Conservation (phyloP, 73 alveolate genomes). For the Tetrahymena borealis region DNA sequence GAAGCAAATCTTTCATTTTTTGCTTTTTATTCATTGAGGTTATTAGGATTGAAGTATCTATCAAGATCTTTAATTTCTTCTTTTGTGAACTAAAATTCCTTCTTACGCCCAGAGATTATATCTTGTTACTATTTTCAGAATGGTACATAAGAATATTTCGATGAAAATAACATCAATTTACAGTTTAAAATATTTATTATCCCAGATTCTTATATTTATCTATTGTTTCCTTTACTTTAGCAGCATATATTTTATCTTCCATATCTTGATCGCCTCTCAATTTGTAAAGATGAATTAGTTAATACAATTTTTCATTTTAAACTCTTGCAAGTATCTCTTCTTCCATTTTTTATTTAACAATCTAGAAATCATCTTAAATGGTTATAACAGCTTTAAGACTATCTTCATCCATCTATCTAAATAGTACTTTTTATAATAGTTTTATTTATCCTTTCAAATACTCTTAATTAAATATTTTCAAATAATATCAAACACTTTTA, state of each 20-base stretch:
- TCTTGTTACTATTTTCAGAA: neutral
- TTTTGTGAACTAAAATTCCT: neutral
- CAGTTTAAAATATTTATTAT: neutral
- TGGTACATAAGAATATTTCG: neutral
- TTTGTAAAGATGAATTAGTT: neutral
- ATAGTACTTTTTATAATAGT: too few relatives aligned
- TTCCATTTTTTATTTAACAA: neutral
- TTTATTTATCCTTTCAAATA: too few relatives aligned
- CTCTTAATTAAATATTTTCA: too few relatives aligned
- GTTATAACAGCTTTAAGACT: neutral
- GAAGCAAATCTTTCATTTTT: slow-evolving; percentile 1
- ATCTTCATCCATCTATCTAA: neutral
- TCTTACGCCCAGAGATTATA: neutral
- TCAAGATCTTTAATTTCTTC: neutral
- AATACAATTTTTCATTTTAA: neutral
- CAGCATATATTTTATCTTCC: neutral
- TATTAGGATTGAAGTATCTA: neutral
- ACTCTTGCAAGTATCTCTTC: neutral
- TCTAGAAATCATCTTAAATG: neutral
- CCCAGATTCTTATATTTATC: neutral
- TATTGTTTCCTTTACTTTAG: neutral
- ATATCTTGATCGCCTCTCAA: neutral
- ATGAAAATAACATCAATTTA: neutral
- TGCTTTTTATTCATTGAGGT: neutral
- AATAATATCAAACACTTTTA: too few relatives aligned